These are phyloP conservation scores for Moesziomyces antarcticus DNA, from an alignment of 1,284 basidiomycete genomes.

Conservation along the genomic window DNA sequence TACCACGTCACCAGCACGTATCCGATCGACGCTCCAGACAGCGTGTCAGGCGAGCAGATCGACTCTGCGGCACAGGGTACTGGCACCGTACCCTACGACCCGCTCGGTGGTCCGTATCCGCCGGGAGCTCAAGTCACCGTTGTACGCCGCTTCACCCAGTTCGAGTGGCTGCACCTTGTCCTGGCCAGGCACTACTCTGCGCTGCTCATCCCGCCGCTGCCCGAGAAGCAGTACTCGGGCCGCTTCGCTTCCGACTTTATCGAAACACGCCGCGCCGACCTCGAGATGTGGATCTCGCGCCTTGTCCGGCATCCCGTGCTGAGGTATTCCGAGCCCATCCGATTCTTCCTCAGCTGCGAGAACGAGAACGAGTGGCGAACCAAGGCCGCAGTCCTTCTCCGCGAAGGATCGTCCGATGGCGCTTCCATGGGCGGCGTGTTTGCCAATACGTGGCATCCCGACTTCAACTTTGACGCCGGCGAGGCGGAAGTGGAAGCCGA, in stretches of 20 bases:
- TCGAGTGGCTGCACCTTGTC: conserved; percentile 79
- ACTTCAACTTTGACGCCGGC: conserved; percentile 77
- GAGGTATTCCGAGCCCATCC: conserved; percentile 81
- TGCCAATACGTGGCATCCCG: conserved; percentile 82
- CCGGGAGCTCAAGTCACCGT: conserved; percentile 69
- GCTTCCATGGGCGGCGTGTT: conserved; percentile 72
- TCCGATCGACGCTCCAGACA: conserved; percentile 46
- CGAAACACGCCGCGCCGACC: conserved; percentile 80
- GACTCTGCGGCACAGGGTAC: not conserved
- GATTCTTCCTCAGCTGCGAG: conserved; percentile 75
- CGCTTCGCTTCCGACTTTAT: conserved; percentile 83
- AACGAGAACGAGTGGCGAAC: conserved; percentile 42
- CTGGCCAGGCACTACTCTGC: conserved; percentile 77
- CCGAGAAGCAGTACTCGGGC: conserved; percentile 83
- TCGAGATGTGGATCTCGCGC: conserved; percentile 79
- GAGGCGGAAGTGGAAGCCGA: conserved; percentile 47
- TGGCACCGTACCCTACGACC: conserved; percentile 49
- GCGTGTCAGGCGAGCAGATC: not conserved
- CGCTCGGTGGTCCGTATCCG: conserved; percentile 33
- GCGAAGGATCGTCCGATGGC: conserved; percentile 4
- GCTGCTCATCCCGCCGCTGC: conserved; percentile 80
- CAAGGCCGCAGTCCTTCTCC: conserved; percentile 12
- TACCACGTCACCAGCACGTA: conserved; percentile 83
- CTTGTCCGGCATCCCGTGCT: conserved; percentile 81
- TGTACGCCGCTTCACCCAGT: conserved; percentile 83